Conservation (phyloP, 2,329 filamentous ascomycete genomes). For the Cordyceps tenuipes region DNA sequence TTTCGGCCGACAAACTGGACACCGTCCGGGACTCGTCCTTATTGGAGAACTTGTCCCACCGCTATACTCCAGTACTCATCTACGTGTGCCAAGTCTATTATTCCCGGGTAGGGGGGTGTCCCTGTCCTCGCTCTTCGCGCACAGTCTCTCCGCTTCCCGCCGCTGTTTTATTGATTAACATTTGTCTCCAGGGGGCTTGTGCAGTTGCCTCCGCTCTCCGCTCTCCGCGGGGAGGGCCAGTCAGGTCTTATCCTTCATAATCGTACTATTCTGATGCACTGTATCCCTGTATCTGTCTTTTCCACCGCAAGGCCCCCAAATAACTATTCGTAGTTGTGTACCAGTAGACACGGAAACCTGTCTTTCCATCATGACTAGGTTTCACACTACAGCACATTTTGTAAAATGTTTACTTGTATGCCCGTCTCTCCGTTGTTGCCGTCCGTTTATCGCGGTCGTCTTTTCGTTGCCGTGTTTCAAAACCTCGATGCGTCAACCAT, state of each 20-base stretch:
- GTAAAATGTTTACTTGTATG: not conserved
- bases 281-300: not conserved
- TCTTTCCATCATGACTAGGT: not conserved
- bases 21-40: not conserved
- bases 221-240: not conserved
- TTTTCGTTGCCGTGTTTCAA: not conserved
- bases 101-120: not conserved
- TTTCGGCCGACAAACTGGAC: not conserved
- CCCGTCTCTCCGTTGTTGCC: not conserved
- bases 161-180: not conserved
- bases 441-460: too few relatives aligned
- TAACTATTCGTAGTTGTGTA: not conserved
- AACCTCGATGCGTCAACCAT: not conserved
- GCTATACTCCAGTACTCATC: not conserved
- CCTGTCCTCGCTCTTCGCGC: not conserved
- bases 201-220: not conserved
- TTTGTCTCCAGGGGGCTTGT: not conserved
- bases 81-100: conserved; percentile 4
- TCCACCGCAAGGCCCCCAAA: not conserved
- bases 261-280: not conserved
- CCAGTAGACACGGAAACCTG: not conserved
- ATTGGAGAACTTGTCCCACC: not conserved
- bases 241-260: not conserved
- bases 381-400: not conserved
- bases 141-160: conserved; percentile 3